A percentile compares a stretch with the other conserved stretches of the same genome.
phyloP scores from a whole-genome alignment of 2,329 filamentous ascomycete species.

The Sphaerulina populicola region DNA sequence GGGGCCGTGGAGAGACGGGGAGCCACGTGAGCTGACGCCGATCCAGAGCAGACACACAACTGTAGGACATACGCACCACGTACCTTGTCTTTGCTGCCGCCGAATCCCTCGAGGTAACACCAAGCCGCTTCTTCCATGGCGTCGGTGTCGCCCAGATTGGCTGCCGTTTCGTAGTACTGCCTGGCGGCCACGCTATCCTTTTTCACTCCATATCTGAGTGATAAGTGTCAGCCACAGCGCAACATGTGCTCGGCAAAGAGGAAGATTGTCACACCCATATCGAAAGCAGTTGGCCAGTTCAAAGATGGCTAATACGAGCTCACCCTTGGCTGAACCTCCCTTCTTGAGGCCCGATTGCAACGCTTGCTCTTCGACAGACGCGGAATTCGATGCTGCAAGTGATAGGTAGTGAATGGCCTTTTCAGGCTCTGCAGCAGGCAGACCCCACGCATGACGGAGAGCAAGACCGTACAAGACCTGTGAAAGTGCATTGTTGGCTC shows the following conservation, averaged over 20 bases:
- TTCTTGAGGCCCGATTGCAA: conserved; percentile 82
- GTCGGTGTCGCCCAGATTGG: conserved; percentile 91
- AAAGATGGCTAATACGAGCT: conserved; percentile 91
- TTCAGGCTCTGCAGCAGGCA: conserved; percentile 55
- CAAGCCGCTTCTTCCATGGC: conserved; percentile 95
- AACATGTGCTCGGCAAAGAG: not conserved
- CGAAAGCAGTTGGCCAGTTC: conserved; percentile 89
- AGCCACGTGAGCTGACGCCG: not conserved
- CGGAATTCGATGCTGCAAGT: conserved; percentile 81
- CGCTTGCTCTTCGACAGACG: conserved; percentile 74
- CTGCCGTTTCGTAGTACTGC: conserved; percentile 94
- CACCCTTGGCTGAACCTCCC: conserved; percentile 88
- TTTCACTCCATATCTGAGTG: conserved; percentile 66
- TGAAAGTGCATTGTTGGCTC: conserved; percentile 83
- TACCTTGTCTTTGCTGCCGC: conserved; percentile 97
- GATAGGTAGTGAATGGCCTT: conserved; percentile 77
- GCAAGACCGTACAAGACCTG: conserved; percentile 95
- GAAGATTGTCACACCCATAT: conserved; percentile 44
- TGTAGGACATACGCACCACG: conserved; percentile 43
- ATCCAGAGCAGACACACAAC: not conserved
- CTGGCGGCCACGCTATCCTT: conserved; percentile 77
- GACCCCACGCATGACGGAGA: conserved; percentile 91
- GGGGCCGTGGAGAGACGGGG: not conserved
- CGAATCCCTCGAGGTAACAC: conserved; percentile 96
- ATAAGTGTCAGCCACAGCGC: not conserved